Percentiles rank a stretch among this genome's conserved stretches.
Evolutionary conservation across 306 rosid genomes (phyloP).

Genomic region (Rubus idaeus): DNA sequence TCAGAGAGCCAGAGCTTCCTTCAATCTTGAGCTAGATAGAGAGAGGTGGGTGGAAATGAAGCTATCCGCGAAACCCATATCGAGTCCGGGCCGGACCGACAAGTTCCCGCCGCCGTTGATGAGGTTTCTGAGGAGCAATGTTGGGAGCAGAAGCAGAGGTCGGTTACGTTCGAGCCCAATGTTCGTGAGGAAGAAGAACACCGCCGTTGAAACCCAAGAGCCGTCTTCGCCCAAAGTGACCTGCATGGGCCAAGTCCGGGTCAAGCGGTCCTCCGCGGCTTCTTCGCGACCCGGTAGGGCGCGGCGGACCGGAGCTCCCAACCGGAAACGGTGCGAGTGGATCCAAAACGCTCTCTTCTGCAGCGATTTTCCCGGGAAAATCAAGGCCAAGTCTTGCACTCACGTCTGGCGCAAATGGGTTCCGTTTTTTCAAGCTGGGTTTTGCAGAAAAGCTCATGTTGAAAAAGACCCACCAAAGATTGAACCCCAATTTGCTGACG

Average conservation of each 20-base stretch:
- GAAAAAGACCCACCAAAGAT: conserved; percentile 27
- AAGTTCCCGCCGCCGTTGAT: conserved; percentile 91
- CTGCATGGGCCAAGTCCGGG: conserved; percentile 91
- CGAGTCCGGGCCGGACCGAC: conserved; percentile 79
- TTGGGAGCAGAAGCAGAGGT: conserved; percentile 69
- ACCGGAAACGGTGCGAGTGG: conserved; percentile 42
- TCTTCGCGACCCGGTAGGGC: neutral
- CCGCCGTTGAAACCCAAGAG: conserved; percentile 71
- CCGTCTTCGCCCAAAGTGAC: conserved; percentile 95
- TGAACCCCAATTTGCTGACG: conserved; percentile 27
- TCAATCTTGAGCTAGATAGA: neutral
- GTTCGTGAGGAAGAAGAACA: conserved; percentile 63
- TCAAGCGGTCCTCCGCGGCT: conserved; percentile 42
- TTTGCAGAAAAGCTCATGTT: conserved; percentile 32
- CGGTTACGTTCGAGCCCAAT: conserved; percentile 67
- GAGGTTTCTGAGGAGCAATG: conserved; percentile 75
- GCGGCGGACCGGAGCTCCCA: neutral
- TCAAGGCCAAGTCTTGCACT: conserved; percentile 35
- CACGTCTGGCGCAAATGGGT: conserved; percentile 54
- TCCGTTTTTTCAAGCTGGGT: conserved; percentile 32
- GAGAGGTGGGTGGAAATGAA: conserved; percentile 42
- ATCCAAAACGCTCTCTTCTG: conserved; percentile 44
- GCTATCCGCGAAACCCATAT: conserved; percentile 58
- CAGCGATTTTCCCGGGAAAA: conserved; percentile 27
- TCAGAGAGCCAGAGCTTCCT: neutral